A percentile compares a stretch with the other conserved stretches of the same genome.
These are phyloP conservation scores for Podospora pseudopauciseta DNA, from an alignment of 495 filamentous ascomycete species.

Conservation along the genomic window DNA sequence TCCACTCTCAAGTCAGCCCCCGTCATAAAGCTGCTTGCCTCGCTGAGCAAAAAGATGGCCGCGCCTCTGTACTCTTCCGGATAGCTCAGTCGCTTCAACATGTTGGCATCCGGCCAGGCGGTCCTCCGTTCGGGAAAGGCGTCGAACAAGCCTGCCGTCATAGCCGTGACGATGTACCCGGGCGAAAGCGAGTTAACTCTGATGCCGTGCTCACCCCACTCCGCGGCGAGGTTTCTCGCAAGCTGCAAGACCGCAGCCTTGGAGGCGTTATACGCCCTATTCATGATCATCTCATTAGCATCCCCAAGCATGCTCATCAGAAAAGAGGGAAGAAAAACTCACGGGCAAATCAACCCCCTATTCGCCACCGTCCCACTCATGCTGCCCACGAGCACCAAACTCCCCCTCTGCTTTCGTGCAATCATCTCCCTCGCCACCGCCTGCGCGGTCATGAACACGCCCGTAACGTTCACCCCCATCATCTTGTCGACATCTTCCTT, in stretches of 20 bases:
- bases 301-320: background rate
- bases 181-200: constrained; percentile 94
- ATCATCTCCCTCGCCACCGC: constrained; percentile 76
- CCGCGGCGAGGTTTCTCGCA: constrained; percentile 75
- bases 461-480: constrained; percentile 70
- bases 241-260: constrained; percentile 88
- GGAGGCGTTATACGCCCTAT: constrained; percentile 82
- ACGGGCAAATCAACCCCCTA: constrained; percentile 49
- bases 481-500: constrained; percentile 60
- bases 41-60: constrained; percentile 79
- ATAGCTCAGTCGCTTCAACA: constrained; percentile 75
- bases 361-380: constrained; percentile 84
- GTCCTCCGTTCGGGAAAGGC: constrained; percentile 68
- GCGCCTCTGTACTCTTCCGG: constrained; percentile 80
- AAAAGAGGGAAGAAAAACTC: constrained; percentile 16
- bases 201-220: constrained; percentile 85
- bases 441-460: constrained; percentile 73
- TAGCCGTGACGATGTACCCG: constrained; percentile 90
- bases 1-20: constrained; percentile 77
- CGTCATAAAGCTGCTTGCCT: constrained; percentile 87
- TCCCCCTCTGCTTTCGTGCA: constrained; percentile 53
- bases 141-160: constrained; percentile 78
- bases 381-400: constrained; percentile 68
- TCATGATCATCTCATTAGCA: background rate
- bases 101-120: constrained; percentile 84